These are phyloP conservation scores for Athelia psychrophila DNA, from an alignment of 1,284 basidiomycete species.

Conservation along the genomic window DNA sequence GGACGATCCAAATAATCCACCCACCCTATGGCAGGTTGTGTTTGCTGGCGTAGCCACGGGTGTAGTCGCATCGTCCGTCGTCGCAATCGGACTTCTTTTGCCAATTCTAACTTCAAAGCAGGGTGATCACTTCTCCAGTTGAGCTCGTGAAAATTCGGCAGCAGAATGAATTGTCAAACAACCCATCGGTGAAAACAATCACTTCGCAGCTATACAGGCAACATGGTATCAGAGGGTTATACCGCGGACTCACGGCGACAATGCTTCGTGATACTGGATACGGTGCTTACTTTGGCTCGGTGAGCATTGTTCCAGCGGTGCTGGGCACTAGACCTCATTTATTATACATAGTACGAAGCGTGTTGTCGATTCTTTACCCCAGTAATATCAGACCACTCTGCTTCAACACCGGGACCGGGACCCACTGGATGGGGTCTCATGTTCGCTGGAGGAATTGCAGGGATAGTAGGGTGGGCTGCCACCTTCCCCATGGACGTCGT, in stretches of 20 bases:
- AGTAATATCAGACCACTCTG: constrained; percentile 25
- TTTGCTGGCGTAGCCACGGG: constrained; percentile 80
- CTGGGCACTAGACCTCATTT: too few species aligned
- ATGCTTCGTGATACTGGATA: constrained; percentile 76
- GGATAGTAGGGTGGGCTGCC: constrained; percentile 65
- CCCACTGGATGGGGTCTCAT: constrained; percentile 60
- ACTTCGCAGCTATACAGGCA: constrained; percentile 50
- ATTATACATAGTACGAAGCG: constrained; percentile 61
- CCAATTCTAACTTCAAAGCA: constrained; percentile 23
- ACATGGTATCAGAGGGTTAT: constrained; percentile 67
- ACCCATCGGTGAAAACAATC: constrained; percentile 46
- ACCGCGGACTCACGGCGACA: constrained; percentile 72
- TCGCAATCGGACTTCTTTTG: too few species aligned
- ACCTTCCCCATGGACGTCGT: constrained; percentile 87
- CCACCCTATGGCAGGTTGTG: constrained; percentile 66
- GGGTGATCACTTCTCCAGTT: constrained; percentile 75
- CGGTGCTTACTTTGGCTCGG: constrained; percentile 80
- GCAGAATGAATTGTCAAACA: constrained; percentile 48
- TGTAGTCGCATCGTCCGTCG: constrained; percentile 68
- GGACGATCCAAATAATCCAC: constrained; percentile 37
- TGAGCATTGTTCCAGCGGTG: constrained; percentile 29
- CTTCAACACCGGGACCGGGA: constrained; percentile 45
- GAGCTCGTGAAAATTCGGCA: constrained; percentile 89
- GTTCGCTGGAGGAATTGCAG: constrained; percentile 77
- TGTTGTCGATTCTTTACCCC: constrained; percentile 55